Conservation (phyloP, 331 rosid genomes). For the Malus hybrid region DNA sequence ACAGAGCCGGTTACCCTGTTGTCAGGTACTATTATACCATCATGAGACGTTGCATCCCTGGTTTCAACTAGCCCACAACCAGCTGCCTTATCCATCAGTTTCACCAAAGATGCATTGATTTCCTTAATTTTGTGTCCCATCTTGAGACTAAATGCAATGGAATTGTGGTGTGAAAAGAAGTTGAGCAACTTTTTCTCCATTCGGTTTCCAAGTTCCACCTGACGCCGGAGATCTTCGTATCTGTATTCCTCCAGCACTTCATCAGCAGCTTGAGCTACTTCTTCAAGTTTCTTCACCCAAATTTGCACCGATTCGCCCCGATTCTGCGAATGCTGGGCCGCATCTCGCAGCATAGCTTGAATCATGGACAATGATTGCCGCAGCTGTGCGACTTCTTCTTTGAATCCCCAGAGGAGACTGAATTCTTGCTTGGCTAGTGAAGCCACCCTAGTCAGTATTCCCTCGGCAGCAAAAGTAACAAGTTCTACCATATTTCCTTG, state of each 20-base stretch:
- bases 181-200: background rate
- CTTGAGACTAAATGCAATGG: background rate
- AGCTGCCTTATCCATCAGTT: background rate
- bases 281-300: slow-evolving; percentile 3
- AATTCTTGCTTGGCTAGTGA: background rate
- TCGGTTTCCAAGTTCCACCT: background rate
- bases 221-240: slow-evolving; percentile 1
- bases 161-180: slow-evolving; percentile 11
- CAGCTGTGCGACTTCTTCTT: background rate
- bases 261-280: background rate
- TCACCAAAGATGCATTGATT: background rate
- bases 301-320: background rate
- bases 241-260: slow-evolving; percentile 3
- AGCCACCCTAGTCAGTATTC: background rate
- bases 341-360: background rate
- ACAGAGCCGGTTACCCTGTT: background rate
- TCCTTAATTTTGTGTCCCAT: background rate
- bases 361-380: background rate
- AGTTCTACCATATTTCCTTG: too few relatives aligned
- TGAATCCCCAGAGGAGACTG: background rate
- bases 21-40: background rate
- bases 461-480: too few relatives aligned
- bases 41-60: background rate
- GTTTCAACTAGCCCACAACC: background rate
- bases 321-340: background rate